These are phyloP conservation scores for Obelidium mucronatum DNA, from an alignment of 192 early-diverging fungal genomes.

Conservation along the genomic window DNA sequence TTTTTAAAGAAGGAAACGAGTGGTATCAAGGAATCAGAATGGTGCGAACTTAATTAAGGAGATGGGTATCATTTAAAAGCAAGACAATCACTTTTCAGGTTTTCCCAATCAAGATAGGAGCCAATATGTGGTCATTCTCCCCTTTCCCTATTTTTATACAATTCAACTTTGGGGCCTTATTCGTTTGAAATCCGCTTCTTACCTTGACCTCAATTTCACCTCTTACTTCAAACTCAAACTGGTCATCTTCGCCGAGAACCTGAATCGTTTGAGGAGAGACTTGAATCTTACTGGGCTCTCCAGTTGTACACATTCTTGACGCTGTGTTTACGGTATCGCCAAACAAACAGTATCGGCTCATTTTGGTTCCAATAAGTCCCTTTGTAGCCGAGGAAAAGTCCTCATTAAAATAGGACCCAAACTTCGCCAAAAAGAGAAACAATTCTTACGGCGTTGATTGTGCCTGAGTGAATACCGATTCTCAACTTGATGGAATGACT, in stretches of 20 bases:
- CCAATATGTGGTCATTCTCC: conserved; percentile 52
- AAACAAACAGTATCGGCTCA: conserved; percentile 57
- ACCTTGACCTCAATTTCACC: conserved; percentile 52
- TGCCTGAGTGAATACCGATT: conserved; percentile 49
- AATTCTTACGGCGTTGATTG: conserved; percentile 34
- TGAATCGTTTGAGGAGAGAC: conserved; percentile 38
- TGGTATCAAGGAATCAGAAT: too few relatives aligned
- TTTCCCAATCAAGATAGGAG: conserved; percentile 32
- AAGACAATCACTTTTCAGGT: too few relatives aligned
- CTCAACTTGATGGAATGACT: conserved; percentile 32
- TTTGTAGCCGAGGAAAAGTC: conserved; percentile 25
- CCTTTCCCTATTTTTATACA: conserved; percentile 38
- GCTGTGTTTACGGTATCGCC: conserved; percentile 56
- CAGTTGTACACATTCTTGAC: conserved; percentile 49
- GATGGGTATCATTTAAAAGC: too few relatives aligned
- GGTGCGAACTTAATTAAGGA: too few relatives aligned
- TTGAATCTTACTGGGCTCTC: conserved; percentile 43
- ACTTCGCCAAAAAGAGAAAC: neutral
- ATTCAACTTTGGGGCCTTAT: neutral
- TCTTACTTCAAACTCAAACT: conserved; percentile 40
- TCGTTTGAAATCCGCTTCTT: too few relatives aligned
- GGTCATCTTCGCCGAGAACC: conserved; percentile 28
- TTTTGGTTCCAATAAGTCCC: conserved; percentile 54
- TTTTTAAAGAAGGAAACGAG: too few relatives aligned
- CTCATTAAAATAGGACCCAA: neutral